These are phyloP conservation scores for Dendrostoma leiphaemia DNA, from an alignment of 2,329 filamentous ascomycete species.

Conservation along the genomic window DNA sequence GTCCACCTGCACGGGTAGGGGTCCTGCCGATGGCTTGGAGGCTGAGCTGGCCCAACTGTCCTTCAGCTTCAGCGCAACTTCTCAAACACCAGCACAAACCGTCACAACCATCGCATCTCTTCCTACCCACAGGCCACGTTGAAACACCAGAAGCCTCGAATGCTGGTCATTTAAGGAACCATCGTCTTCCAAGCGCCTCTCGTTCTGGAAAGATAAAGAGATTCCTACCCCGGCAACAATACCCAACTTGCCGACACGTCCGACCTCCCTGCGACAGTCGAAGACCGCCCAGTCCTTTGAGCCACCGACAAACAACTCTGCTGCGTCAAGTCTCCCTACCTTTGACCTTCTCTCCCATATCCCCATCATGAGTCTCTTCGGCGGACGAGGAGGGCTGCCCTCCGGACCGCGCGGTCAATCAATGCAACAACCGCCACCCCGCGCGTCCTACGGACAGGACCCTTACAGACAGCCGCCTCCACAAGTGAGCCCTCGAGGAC, in stretches of 20 bases:
- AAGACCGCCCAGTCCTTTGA: too few relatives aligned
- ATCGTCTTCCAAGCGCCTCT: background rate
- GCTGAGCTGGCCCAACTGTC: conserved; percentile 1
- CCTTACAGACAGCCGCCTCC: conserved; percentile 10
- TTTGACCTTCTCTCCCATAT: background rate
- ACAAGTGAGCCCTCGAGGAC: background rate
- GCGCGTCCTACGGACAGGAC: conserved; percentile 5
- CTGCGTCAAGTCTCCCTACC: background rate
- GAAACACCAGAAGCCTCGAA: background rate
- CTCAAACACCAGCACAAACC: background rate
- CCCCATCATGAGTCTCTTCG: conserved; percentile 1
- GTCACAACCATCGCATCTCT: background rate
- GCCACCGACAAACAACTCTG: background rate
- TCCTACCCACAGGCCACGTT: background rate
- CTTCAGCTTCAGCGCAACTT: background rate
- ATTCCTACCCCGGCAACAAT: background rate
- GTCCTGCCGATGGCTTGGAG: too few relatives aligned
- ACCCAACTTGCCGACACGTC: background rate
- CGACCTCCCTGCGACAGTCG: background rate
- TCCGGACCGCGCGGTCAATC: conserved; percentile 1
- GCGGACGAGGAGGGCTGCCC: conserved; percentile 8
- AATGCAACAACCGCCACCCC: conserved; percentile 8
- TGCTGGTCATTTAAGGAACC: background rate
- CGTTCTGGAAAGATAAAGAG: background rate
- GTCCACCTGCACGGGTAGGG: too few relatives aligned